Evolutionary conservation across 257 asterid genomes (phyloP), one percentile per base, ranked within the genome.

Genomic region (Osmanthus fragrans): DNA sequence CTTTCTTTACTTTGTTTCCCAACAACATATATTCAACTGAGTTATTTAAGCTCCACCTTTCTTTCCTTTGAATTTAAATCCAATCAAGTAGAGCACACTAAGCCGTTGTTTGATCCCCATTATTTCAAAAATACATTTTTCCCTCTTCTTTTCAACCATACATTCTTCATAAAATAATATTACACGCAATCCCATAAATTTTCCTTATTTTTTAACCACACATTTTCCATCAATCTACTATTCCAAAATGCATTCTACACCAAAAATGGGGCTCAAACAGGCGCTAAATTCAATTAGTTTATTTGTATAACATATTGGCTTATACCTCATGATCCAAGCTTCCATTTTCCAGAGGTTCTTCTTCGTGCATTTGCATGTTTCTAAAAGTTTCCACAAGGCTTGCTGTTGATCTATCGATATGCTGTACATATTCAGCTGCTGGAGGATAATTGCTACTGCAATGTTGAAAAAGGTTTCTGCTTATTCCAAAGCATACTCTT

Each of bases 301-400:
- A 51, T 51, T 18, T 4, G 63, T 51, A 51, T 60, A 60, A 25
- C 15, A 51, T 51, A 80, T 9, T 33, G 18, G 64, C 71, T 8
- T 58, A 65, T 86, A 90, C 97, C 96, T 92, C 96, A 74, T 92
- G 88, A 79, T 92, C 89, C 85, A 89, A 60, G 81, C 80, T 96
- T 77, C 98, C 98, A 86, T 94, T 92, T 84, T 89, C 94, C 87
- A 87, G 87, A 73, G 89, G 87, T 78, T 90, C 90, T 49, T 80
- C 93, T 82, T 89, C 96, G 51, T 92, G 92, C 71, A 89, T 71
- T 81, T 89, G 89, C 96, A 92, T 88, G 89, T 85, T 89, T 76
- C 88, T 88, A 80, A 90, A 92, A 71, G 80, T 82, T 77, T 94
- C 97, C 19, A 94, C 97, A 56, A 94, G 97, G 78, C 94, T 92